Evolutionary conservation across 495 filamentous ascomycete genomes (phyloP), one percentile per base, ranked within the genome.

Genomic region (Xanthoparmelia taractica): DNA sequence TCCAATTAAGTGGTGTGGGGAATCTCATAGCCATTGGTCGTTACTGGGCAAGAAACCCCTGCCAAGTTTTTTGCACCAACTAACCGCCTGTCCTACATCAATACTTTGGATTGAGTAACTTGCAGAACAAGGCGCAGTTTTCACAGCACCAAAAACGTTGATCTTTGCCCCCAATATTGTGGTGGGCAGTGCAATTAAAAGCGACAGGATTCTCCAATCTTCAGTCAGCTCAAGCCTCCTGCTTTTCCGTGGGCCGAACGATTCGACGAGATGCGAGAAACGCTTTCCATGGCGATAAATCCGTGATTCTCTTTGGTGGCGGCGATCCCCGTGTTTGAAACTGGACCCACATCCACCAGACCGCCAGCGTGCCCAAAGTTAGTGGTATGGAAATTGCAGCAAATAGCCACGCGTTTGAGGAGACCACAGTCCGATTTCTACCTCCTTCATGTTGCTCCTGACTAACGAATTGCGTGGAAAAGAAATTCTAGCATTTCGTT

Each of bases 391-490:
- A 56, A 29, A 73, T 62, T 20, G 60, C 71, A 8, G 63, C 71
- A 43, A 75, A 70, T 31, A 71, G 65, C 72, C 69, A 74, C 2
- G 70, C 61, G 20, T 67, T 68, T 29, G 45, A 36, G 18, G 43
- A 20, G 2, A 66, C 31, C 2, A 66, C 59, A 6, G 60, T n/a
- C 5, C 13, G 43, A 56, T 36, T 43, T 38, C 31, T 40, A 45
- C 54, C 27, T 66, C 63, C 37, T 58, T 57, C 48, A 59, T 65
- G 20, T 62, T 61, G 33, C 59, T 65, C 48, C 63, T 58, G 48
- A 62, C 62, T 50, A 1, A 77, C 68, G 40, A 75, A 73, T 57
- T 73, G 63, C 2, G 66, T 77, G 4, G 75, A 77, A 43, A 77
- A 77, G 43, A 77, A 75, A 31, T 69, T 73, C 75, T 77, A 43